Evolutionary conservation across 805 yeast species (phyloP).

Genomic region (Starmerella geochares): DNA sequence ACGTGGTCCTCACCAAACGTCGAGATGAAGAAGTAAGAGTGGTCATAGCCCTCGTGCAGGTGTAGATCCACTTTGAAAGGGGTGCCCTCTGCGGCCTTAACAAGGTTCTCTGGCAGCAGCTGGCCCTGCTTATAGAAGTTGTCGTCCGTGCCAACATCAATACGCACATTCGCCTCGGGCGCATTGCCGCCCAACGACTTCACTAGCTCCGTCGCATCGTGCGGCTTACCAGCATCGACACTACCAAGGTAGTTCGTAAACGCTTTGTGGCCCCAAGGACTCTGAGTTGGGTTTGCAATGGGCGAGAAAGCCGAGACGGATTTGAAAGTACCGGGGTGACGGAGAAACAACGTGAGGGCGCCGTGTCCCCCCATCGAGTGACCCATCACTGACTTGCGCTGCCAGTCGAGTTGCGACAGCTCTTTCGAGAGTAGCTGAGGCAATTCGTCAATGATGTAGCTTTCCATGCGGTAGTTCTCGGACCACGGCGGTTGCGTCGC

Average conservation of each 20-base stretch:
- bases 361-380: slow-evolving; percentile 99
- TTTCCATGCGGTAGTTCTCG: slow-evolving; percentile 72
- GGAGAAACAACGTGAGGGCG: slow-evolving; percentile 60
- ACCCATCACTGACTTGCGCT: slow-evolving; percentile 69
- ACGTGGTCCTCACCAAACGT: slow-evolving; percentile 76
- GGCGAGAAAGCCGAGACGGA: slow-evolving; percentile 89
- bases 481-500: slow-evolving; percentile 66
- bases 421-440: slow-evolving; percentile 40
- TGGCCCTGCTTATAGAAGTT: slow-evolving; percentile 55
- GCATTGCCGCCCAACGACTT: slow-evolving; percentile 39
- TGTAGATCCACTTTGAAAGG: slow-evolving; percentile 49
- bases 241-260: slow-evolving; percentile 61
- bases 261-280: slow-evolving; percentile 84
- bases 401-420: slow-evolving; percentile 41
- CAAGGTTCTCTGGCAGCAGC: slow-evolving; percentile 65
- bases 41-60: slow-evolving; percentile 77
- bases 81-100: slow-evolving; percentile 49
- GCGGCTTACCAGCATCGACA: slow-evolving; percentile 51
- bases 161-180: slow-evolving; percentile 48
- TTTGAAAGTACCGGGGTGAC: slow-evolving; percentile 60
- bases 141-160: slow-evolving; percentile 76
- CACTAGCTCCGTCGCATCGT: slow-evolving; percentile 78
- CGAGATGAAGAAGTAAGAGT: slow-evolving; percentile 76
- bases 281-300: slow-evolving; percentile 62
- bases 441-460: slow-evolving; percentile 68